Conservation (phyloP, 2,329 filamentous ascomycete genomes). For the Neodidymelliopsis sp. region DNA sequence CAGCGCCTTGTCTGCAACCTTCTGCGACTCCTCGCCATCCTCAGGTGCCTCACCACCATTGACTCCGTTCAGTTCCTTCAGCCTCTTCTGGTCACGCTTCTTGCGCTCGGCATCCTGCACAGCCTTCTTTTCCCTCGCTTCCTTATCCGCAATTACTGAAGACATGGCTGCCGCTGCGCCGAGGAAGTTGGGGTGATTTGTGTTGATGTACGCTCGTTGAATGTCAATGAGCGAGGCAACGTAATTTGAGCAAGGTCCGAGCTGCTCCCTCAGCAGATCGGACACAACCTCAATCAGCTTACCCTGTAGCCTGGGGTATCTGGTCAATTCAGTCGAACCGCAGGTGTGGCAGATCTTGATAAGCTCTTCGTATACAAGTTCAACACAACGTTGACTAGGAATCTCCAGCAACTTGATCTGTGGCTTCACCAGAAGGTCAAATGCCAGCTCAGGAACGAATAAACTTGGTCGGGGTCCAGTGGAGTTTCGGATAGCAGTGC, state of each 20-base stretch:
- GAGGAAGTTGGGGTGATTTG: constrained; percentile 98
- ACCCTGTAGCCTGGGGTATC: constrained; percentile 90
- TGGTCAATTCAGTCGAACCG: constrained; percentile 89
- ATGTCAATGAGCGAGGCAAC: constrained; percentile 98
- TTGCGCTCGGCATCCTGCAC: constrained; percentile 84
- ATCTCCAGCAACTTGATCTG: constrained; percentile 97
- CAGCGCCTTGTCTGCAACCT: constrained; percentile 64
- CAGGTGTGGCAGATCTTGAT: constrained; percentile 99
- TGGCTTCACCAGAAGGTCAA: constrained; percentile 95
- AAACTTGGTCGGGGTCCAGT: constrained; percentile 94
- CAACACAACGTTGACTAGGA: constrained; percentile 94
- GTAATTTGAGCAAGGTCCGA: constrained; percentile 88
- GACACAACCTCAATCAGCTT: constrained; percentile 99
- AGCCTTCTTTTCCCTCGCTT: constrained; percentile 88
- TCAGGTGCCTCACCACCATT: constrained; percentile 66
- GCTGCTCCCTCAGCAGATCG: constrained; percentile 87
- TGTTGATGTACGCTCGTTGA: constrained; percentile 98
- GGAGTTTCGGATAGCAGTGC: constrained; percentile 97
- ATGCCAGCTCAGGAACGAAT: constrained; percentile 96
- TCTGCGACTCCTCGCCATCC: constrained; percentile 64
- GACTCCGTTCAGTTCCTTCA: constrained; percentile 80
- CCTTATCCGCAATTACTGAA: constrained; percentile 91
- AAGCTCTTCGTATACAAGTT: constrained; percentile 96
- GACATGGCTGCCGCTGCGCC: constrained; percentile 97
- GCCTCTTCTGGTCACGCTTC: constrained; percentile 80